Base-by-base conservation (phyloP, 2,329 filamentous ascomycete species). In the Exophiala aquamarina region DNA sequence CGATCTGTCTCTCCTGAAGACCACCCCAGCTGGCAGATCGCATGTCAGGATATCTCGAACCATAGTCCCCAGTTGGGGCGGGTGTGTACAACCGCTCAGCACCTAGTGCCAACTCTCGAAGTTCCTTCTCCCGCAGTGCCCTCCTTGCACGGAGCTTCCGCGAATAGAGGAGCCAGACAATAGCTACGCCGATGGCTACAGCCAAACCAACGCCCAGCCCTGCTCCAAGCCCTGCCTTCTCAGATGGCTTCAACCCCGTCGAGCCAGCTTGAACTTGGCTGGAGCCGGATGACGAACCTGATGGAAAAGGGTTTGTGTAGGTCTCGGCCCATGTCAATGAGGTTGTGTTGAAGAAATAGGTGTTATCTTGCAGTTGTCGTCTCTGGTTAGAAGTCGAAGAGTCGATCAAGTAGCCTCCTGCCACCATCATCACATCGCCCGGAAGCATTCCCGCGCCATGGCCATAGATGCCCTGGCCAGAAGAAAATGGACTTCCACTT, bases 201-300 rank as follows among this genome's bases (percentile, higher is more conserved):
- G 77, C 68, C 1, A 85, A 61, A 1, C 83, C 85, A 1, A 89
- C 65, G 1, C 85, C 84, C 1, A 89, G 62, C 0, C 84, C 85
- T 2, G 84, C 67, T 0, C 83, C 83, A 0, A 88, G 68, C 1
- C 83, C 82, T 3, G 84, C 67, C 38, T 75, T 77, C 51, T 71
- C 71, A 7, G 64, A 59, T 14, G 64, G 50, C 6, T 52, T 64
- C 21, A 54, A 49, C 11, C 54, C 54, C 11, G 50, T 41, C 21
- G 52, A 35, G 6, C 49, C 35, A n/a, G 40, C 14, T 10, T 46
- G 21, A 11, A 42, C 29, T 1, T 58, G 52, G 8, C 57, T 56
- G 7, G 66, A 65, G 14, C 65, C 59, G 4, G 55, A 50, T 4
- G 50, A 54, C 5, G 60, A 50, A 6, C 50, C 54, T 7, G 54